Base-by-base conservation (phyloP, 2,329 filamentous ascomycete species). In the Xylariaceae sp. region DNA sequence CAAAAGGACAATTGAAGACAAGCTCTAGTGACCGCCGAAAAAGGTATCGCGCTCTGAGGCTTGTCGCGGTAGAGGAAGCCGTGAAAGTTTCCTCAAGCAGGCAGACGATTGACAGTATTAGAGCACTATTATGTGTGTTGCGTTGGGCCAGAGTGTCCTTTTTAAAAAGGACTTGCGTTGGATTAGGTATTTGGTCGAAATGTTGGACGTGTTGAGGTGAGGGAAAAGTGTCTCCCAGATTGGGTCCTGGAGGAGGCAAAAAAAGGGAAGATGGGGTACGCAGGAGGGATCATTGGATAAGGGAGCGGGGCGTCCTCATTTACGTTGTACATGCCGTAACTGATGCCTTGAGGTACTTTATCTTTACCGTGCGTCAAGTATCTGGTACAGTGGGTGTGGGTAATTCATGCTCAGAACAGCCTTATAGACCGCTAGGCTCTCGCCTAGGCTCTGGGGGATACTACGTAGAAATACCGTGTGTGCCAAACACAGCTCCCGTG, bases 181-280 rank as follows among this genome's bases (percentile, higher is more conserved):
- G 39, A 46, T 31, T 11, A 40, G 40, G 44, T 41, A 32, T 12
- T 30, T 3, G 19, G 29, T n/a, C 12, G 43, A 45, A 32, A 31
- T 12, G 30, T 11, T 45, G 27, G 43, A 50, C 41, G 52, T 50
- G 42, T 50, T 51, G 56, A 54, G 53, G 47, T 54, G 56, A 58
- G 51, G 39, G 54, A 59, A 40, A 53, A 54, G 51, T 43, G 45
- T 51, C 44, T 37, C 47, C 50, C 50, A 57, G 34, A 45, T 47
- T 40, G 41, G 47, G 51, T 35, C 46, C 35, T 53, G 48, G 55
- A 41, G 51, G 53, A 54, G 57, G 47, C 51, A 47, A 60, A 60
- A 60, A 60, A 60, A 46, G 58, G 56, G 49, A 53, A 55, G 51
- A 59, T 51, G 56, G 58, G 56, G 48, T 58, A 51, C 29, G 40